phyloP scores from a whole-genome alignment of 2,329 filamentous ascomycete genomes.

The Fusarium palustre region DNA sequence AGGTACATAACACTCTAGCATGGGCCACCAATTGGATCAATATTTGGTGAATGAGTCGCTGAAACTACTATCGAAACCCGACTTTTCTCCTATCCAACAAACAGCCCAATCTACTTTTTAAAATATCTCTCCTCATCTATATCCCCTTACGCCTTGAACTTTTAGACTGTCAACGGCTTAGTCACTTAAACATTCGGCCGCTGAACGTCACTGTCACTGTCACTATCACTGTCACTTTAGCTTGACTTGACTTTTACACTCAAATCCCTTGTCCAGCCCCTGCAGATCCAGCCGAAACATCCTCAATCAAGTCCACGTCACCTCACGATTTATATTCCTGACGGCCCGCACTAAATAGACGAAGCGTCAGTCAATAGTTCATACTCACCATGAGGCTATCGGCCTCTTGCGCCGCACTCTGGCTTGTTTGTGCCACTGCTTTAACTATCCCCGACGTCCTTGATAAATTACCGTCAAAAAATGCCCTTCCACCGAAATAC shows the following conservation, averaged over 20 bases:
- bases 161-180: neutral
- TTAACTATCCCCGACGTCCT: conserved; percentile 16
- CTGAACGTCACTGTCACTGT: neutral
- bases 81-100: neutral
- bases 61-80: neutral
- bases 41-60: conserved; percentile 6
- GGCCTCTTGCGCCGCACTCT: conserved; percentile 1
- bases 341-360: neutral
- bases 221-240: neutral
- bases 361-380: neutral
- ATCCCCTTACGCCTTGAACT: accelerated
- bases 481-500: conserved; percentile 28
- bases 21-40: conserved; percentile 1
- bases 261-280: conserved; percentile 20
- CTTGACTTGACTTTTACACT: neutral
- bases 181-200: neutral
- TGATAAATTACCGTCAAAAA: conserved; percentile 8
- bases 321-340: conserved; percentile 2
- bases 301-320: conserved; percentile 11
- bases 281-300: conserved; percentile 13
- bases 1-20: too few species aligned
- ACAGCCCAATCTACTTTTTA: neutral
- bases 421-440: conserved; percentile 22
- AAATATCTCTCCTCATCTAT: neutral
- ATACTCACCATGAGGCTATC: conserved; percentile 14